These are phyloP conservation scores for Pleurotus djamor DNA, from an alignment of 768 basidiomycete species.

Conservation along the genomic window DNA sequence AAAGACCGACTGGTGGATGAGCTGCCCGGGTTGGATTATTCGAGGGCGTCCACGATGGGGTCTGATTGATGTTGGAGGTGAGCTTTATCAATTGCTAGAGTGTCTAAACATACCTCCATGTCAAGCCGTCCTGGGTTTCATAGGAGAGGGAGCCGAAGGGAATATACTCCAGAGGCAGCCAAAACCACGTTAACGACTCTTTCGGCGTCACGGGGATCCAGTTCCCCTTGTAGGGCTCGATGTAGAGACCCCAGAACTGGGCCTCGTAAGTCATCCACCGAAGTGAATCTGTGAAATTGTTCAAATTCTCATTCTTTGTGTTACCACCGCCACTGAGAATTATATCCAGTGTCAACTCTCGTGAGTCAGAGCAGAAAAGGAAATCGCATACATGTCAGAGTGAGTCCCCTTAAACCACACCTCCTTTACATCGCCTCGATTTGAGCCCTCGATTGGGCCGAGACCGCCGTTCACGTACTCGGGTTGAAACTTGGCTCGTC, in stretches of 20 bases:
- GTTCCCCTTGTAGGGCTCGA: slow-evolving; percentile 5
- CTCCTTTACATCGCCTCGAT: slow-evolving; percentile 2
- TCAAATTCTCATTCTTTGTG: slow-evolving; percentile 12
- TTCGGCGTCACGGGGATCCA: not conserved
- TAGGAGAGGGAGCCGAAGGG: not conserved
- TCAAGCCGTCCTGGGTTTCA: not conserved
- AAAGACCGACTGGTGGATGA: slow-evolving; percentile 8
- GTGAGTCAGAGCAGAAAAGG: too few relatives aligned
- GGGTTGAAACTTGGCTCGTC: slow-evolving; percentile 28
- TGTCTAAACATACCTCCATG: not conserved
- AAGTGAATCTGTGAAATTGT: slow-evolving; percentile 14
- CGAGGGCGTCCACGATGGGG: slow-evolving; percentile 3
- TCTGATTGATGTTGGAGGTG: not conserved
- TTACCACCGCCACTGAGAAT: slow-evolving; percentile 15
- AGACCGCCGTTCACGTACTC: slow-evolving; percentile 19
- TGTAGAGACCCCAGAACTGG: slow-evolving; percentile 12
- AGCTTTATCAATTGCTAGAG: not conserved
- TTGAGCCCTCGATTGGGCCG: not conserved
- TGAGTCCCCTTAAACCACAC: too few relatives aligned
- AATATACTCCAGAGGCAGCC: slow-evolving; percentile 13
- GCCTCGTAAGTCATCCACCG: slow-evolving; percentile 17
- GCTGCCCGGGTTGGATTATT: not conserved
- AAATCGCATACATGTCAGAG: slow-evolving; percentile 17
- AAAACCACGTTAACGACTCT: slow-evolving; percentile 13
- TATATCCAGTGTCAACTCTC: not conserved